A percentile compares a stretch with the other conserved stretches of the same genome.
Conservation (phyloP, 2,329 filamentous ascomycete genomes). For the Colletotrichum sansevieriae region DNA sequence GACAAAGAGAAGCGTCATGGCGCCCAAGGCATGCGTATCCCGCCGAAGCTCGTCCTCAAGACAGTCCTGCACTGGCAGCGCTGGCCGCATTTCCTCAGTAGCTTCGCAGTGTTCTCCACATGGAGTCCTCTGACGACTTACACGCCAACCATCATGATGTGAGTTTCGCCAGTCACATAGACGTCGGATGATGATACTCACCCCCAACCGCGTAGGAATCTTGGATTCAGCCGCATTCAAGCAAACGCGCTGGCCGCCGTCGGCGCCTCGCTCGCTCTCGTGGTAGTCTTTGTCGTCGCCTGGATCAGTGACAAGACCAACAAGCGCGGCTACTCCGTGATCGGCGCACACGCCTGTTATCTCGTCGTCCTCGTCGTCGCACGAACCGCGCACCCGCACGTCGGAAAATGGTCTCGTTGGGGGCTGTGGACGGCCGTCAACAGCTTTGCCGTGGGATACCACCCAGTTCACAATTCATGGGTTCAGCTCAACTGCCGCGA, state of each 20-base stretch:
- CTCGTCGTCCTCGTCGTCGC: constrained; percentile 58
- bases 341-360: constrained; percentile 59
- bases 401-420: constrained; percentile 62
- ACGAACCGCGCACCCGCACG: constrained; percentile 55
- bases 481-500: constrained; percentile 64
- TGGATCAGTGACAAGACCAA: constrained; percentile 62
- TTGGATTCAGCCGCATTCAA: constrained; percentile 60
- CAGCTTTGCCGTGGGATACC: constrained; percentile 64
- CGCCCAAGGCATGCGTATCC: constrained; percentile 53
- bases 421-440: constrained; percentile 66
- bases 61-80: constrained; percentile 59
- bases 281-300: constrained; percentile 62
- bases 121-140: constrained; percentile 66
- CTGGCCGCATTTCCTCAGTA: constrained; percentile 63
- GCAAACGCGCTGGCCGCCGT: constrained; percentile 62
- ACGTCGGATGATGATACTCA: rapidly evolving
- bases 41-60: constrained; percentile 54
- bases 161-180: neutral
- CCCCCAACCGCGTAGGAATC: constrained; percentile 46
- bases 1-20: constrained; percentile 50
- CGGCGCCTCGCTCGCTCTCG: constrained; percentile 58
- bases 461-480: constrained; percentile 67
- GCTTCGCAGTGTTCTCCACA: constrained; percentile 64
- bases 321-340: constrained; percentile 58
- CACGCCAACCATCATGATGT: constrained; percentile 61